Conservation (phyloP, 73 alveolate species). For the Paramecium tetraurelia region DNA sequence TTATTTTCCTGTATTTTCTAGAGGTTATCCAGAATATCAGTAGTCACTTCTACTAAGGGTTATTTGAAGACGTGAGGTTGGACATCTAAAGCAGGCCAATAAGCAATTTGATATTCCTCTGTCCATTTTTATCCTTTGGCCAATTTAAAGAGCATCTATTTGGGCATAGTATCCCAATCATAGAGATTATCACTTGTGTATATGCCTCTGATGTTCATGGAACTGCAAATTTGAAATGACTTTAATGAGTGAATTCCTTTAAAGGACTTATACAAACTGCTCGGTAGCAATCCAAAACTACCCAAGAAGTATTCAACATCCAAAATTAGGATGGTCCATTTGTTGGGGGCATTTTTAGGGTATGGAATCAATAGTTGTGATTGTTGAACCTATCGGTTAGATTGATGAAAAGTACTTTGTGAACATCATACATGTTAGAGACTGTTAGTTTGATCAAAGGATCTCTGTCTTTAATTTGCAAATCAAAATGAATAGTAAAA, state of each 20-base stretch:
- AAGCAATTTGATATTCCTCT: slow-evolving; percentile 40
- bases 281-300: slow-evolving; percentile 55
- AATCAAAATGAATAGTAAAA: slow-evolving; percentile 56
- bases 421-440: slow-evolving; percentile 57
- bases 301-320: slow-evolving; percentile 52
- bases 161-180: slow-evolving; percentile 60
- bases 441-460: slow-evolving; percentile 45
- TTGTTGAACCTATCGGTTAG: background rate
- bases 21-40: background rate
- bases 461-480: slow-evolving; percentile 57
- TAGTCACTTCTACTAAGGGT: background rate
- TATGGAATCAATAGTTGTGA: slow-evolving; percentile 46
- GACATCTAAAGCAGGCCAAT: background rate
- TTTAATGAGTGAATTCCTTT: slow-evolving; percentile 49
- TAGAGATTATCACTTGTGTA: slow-evolving; percentile 52
- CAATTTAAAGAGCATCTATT: slow-evolving; percentile 17
- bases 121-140: slow-evolving; percentile 23
- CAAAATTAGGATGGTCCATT: slow-evolving; percentile 57
- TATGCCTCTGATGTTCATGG: slow-evolving; percentile 55
- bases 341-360: slow-evolving; percentile 54
- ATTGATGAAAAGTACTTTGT: slow-evolving; percentile 11
- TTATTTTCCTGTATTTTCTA: slow-evolving; percentile 39
- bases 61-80: background rate
- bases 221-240: slow-evolving; percentile 42
- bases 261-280: slow-evolving; percentile 23